Evolutionary conservation across 192 early-diverging fungal genomes (phyloP).

Genomic region (Coemansia aciculifera): DNA sequence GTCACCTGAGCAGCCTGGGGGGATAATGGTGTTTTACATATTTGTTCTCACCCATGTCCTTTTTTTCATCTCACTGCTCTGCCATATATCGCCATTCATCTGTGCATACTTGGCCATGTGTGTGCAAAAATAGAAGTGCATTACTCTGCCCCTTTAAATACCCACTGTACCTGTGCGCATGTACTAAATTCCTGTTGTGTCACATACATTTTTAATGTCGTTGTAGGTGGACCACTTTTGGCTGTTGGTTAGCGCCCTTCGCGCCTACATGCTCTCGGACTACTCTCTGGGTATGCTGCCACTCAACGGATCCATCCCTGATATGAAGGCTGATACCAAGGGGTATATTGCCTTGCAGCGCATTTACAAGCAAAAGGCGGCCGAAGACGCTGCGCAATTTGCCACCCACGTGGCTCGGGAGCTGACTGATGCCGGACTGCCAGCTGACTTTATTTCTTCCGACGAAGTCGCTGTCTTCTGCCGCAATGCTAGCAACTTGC

Average conservation of each 20-base stretch:
- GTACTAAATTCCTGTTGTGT: constrained; percentile 11
- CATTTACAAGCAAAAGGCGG: constrained; percentile 80
- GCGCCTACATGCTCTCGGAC: constrained; percentile 70
- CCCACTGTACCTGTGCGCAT: neutral
- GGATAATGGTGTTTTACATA: constrained; percentile 4
- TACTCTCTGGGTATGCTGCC: constrained; percentile 76
- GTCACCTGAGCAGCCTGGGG: constrained; percentile 1
- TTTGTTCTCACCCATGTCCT: neutral
- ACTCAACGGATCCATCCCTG: constrained; percentile 82
- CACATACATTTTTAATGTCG: neutral
- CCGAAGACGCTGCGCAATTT: constrained; percentile 62
- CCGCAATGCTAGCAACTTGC: constrained; percentile 73
- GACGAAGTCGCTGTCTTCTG: constrained; percentile 77
- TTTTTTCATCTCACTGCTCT: constrained; percentile 5
- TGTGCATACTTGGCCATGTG: neutral
- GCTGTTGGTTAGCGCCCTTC: constrained; percentile 76
- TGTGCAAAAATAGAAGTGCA: constrained; percentile 1
- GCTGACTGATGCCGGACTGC: constrained; percentile 51
- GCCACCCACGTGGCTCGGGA: constrained; percentile 50
- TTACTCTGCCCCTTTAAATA: constrained; percentile 11
- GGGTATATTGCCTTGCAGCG: constrained; percentile 83
- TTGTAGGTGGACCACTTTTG: constrained; percentile 67
- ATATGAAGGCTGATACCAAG: constrained; percentile 96
- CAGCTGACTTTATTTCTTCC: constrained; percentile 59
- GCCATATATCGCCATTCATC: constrained; percentile 8